Base-by-base conservation (phyloP, 805 yeast genomes). In the Saccharomyces jurei region DNA sequence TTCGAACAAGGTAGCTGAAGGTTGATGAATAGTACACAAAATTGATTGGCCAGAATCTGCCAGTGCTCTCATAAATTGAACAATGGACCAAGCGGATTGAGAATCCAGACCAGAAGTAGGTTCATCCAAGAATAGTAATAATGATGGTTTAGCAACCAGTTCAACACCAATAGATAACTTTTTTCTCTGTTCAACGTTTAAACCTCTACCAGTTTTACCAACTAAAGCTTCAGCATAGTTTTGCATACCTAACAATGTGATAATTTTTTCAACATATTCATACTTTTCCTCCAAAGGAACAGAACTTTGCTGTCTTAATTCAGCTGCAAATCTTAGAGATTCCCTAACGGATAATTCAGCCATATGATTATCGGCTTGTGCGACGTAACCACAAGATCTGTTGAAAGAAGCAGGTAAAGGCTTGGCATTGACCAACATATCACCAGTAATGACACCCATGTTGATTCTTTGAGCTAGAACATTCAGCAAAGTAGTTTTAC, bases 361-460 rank as follows among this genome's bases (percentile, higher is more conserved):
- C 66, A 86, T 73, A 69, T 86, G 94, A 59, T 86, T 72, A 76
- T 86, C 92, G 65, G 85, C 90, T 71, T 86, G 94, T 70, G 86
- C 89, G 46, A 83, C 89, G 67, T 85, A 86, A 54, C 94, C 94
- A 65, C 87, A 86, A 4, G 87, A 78, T 67, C 91, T 79, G 68
- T 83, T 84, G 78, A 86, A 86, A 32, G 89, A 82, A 49, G 77
- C 71, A 53, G 75, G 74, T 56, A 84, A 73, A 8, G 81, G 77
- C 51, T 76, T 76, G 53, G 89, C 90, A 66, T 87, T 85, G 27
- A 86, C 91, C 67, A 84, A 71, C 77, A 82, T 78, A 62, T 84
- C 86, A 62, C 88, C 87, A 41, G 89, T 79, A 46, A 86, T 80
- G 17, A 81, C 82, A 70, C 92, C 94, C 67, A 80, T 74, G 47